Evolutionary conservation across 1,284 basidiomycete genomes (phyloP).

Genomic region (Bjerkandera adusta): DNA sequence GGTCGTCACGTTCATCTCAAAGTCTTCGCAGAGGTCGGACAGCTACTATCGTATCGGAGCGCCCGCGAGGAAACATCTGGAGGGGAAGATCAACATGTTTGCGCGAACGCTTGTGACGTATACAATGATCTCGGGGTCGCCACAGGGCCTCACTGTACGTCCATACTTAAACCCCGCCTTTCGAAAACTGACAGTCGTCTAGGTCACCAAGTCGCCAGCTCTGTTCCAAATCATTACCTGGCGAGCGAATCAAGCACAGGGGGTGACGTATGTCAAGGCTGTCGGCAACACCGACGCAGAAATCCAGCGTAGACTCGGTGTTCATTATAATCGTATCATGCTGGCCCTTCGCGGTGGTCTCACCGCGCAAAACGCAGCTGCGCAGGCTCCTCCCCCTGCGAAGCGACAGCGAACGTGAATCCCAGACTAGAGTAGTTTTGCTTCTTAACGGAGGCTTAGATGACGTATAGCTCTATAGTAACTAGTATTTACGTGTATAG

Average conservation of each 20-base stretch:
- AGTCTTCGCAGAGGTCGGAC: neutral
- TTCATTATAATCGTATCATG: neutral
- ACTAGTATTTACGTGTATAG: too few relatives aligned
- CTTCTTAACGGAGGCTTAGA: too few relatives aligned
- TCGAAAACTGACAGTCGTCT: neutral
- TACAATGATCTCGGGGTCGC: neutral
- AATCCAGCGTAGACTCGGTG: slow-evolving; percentile 2
- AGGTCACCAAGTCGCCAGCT: neutral
- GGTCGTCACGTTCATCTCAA: neutral
- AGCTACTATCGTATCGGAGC: neutral
- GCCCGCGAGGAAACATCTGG: slow-evolving; percentile 1
- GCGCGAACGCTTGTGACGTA: slow-evolving; percentile 1
- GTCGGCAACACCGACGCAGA: slow-evolving; percentile 6
- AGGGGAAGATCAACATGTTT: neutral
- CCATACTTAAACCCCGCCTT: neutral
- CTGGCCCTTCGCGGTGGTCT: neutral
- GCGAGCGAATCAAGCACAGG: neutral
- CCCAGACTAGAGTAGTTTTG: too few relatives aligned
- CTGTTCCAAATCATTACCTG: neutral
- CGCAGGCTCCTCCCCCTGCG: too few relatives aligned
- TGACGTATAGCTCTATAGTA: too few relatives aligned
- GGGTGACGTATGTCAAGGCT: neutral
- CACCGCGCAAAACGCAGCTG: neutral
- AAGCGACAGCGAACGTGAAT: too few relatives aligned
- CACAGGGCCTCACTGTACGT: neutral